Base-by-base conservation (phyloP, 2,329 filamentous ascomycete genomes). In the Dendryphion nanum region DNA sequence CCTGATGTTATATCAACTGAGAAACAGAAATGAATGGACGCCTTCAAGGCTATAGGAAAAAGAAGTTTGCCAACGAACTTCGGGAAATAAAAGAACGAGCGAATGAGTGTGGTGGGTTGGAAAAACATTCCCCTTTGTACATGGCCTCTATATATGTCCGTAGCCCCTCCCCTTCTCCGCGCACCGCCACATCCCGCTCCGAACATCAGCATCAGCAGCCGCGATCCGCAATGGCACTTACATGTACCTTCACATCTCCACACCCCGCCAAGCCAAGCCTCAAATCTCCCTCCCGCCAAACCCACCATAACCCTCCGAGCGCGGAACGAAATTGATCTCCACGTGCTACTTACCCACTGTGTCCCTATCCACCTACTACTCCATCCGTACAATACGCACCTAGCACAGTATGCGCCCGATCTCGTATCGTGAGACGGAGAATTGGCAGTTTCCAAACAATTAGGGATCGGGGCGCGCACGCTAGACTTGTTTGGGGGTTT, bases 11-110 rank as follows among this genome's bases (percentile, higher is more conserved):
- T n/a, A n/a, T n/a, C 32, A 17, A 31, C 16, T 14, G 10, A 18
- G 18, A 17, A 16, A 19, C 21, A 21, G 41, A 41, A 47, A 41
- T 24, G 40, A 47, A 42, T 41, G 45, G 35, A 48, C 30, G 40
- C 45, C 45, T 20, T 48, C 45, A 44, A 48, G 43, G 43, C 42
- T 35, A 35, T n/a, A n/a, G n/a, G n/a, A n/a, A n/a, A n/a, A n/a
- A n/a, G n/a, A n/a, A n/a, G n/a, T n/a, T n/a, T n/a, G n/a, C n/a
- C n/a, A 41, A 32, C 20, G 30, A 30, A 17, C 16, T n/a, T 37
- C 5, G 18, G 8, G 13, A 21, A 21, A 24, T 6, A n/a, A 31
- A 31, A 31, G 35, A 26, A 26, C 23, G 23, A 26, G n/a, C n/a
- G 23, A 26, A 8, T 26, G 23, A 26, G n/a, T n/a, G n/a, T n/a